These are phyloP conservation scores for Sphagnum contortum DNA, from an alignment of 225 moss, liverwort and hornwort species.

Conservation along the genomic window DNA sequence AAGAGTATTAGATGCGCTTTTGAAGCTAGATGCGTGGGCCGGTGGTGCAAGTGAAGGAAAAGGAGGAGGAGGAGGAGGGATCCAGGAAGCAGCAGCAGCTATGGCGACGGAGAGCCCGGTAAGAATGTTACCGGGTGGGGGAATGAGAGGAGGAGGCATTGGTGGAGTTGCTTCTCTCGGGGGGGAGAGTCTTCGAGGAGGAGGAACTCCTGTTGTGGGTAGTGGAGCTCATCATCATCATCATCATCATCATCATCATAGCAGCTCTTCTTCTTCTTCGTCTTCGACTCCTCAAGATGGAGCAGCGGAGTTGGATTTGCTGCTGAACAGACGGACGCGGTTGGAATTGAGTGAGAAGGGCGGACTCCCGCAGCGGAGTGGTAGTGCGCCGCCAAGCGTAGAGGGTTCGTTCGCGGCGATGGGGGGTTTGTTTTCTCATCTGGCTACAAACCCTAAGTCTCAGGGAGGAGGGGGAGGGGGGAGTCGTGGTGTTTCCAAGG, in stretches of 20 bases:
- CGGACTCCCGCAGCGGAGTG: constrained; percentile 80
- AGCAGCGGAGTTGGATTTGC: constrained; percentile 63
- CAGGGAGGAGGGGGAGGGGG: constrained; percentile 8
- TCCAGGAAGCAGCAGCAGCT: no score
- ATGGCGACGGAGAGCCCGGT: constrained; percentile 91
- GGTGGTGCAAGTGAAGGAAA: no score
- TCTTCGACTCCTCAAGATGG: constrained; percentile 59
- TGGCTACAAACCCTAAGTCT: constrained; percentile 31
- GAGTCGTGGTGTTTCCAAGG: constrained; percentile 18
- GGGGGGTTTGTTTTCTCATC: constrained; percentile 53
- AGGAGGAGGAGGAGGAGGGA: no score
- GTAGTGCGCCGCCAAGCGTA: constrained; percentile 97
- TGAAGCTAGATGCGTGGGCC: no score
- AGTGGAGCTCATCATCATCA: constrained; percentile 8
- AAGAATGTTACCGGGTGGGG: constrained; percentile 69
- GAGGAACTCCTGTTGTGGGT: background rate
- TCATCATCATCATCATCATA: background rate
- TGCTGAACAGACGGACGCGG: constrained; percentile 70
- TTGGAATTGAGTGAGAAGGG: constrained; percentile 75
- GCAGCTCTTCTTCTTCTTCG: constrained; percentile 9
- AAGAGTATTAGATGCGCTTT: no score
- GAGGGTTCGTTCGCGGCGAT: constrained; percentile 86
- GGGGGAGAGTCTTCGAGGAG: constrained; percentile 50
- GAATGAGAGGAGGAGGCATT: constrained; percentile 72
- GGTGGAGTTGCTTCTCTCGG: constrained; percentile 8